These are phyloP conservation scores for Fusarium sp. DNA, from an alignment of 2,329 filamentous ascomycete genomes.

Conservation along the genomic window DNA sequence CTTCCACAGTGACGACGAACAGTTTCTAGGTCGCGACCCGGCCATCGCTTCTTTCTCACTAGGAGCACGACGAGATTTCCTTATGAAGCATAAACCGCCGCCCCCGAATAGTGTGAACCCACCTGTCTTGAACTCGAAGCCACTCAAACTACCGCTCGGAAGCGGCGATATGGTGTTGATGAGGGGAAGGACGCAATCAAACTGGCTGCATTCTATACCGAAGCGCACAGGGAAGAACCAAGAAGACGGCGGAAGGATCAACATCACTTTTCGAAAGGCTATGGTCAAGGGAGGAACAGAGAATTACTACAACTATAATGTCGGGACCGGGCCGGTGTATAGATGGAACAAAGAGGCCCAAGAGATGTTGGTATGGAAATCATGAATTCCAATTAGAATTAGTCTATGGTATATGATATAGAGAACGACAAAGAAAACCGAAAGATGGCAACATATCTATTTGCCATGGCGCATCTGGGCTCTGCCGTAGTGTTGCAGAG, in stretches of 20 bases:
- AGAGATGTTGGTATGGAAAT: constrained; percentile 62
- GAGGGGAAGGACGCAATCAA: constrained; percentile 79
- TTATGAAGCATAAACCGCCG: constrained; percentile 82
- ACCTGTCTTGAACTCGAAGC: constrained; percentile 51
- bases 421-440: constrained; percentile 11
- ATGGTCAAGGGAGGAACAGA: constrained; percentile 80
- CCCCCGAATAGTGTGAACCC: constrained; percentile 52
- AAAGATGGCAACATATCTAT: constrained; percentile 52
- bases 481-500: constrained; percentile 84
- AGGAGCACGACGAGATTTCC: constrained; percentile 79
- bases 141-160: constrained; percentile 66
- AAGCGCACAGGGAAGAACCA: constrained; percentile 76
- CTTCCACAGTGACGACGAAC: constrained; percentile 85
- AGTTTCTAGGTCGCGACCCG: constrained; percentile 77
- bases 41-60: constrained; percentile 82
- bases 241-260: constrained; percentile 74
- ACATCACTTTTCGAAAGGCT: constrained; percentile 82
- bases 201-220: constrained; percentile 84
- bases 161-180: constrained; percentile 86
- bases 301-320: constrained; percentile 89
- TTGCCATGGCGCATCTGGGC: constrained; percentile 90
- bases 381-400: constrained; percentile 42
- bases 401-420: constrained; percentile 16
- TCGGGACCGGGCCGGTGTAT: constrained; percentile 76
- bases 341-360: constrained; percentile 71